phyloP scores from a whole-genome alignment of 257 asterid species.

The Asclepias syriaca region DNA sequence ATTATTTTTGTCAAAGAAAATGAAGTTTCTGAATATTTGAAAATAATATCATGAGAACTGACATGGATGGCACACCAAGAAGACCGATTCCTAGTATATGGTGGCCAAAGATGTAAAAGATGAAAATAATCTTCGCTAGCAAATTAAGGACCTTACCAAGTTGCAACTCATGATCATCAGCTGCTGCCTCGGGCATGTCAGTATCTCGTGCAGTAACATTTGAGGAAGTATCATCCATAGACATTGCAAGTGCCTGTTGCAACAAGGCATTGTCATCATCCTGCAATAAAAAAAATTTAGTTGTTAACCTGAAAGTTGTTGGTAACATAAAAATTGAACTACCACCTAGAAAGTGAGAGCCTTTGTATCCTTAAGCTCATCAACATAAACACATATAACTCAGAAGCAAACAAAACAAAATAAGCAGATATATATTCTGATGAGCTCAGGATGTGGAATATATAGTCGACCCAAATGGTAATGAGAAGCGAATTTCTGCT shows the following conservation, averaged over 20 bases:
- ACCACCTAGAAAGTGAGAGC: neutral
- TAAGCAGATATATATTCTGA: neutral
- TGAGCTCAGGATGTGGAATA: neutral
- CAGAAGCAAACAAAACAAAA: neutral
- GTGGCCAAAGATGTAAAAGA: neutral
- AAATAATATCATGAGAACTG: neutral
- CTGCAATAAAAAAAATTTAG: constrained; percentile 34
- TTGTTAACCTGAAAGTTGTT: constrained; percentile 2
- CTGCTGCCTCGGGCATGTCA: constrained; percentile 92
- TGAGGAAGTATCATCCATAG: constrained; percentile 85
- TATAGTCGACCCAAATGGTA: neutral
- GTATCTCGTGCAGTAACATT: constrained; percentile 64
- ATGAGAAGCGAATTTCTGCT: neutral
- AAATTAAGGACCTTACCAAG: constrained; percentile 47
- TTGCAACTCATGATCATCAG: constrained; percentile 90
- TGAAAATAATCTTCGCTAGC: neutral
- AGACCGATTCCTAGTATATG: neutral
- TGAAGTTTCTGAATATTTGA: neutral
- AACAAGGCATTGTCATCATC: constrained; percentile 96
- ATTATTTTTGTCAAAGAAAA: neutral
- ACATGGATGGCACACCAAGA: neutral
- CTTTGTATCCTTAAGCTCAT: too few relatives aligned
- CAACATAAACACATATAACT: neutral
- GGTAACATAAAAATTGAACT: neutral
- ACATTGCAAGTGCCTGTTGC: constrained; percentile 98